A percentile compares a stretch with the other conserved stretches of the same genome.
Evolutionary conservation across 176 grass and related monocot species (phyloP).

Genomic region (Calamus simplicifolius): DNA sequence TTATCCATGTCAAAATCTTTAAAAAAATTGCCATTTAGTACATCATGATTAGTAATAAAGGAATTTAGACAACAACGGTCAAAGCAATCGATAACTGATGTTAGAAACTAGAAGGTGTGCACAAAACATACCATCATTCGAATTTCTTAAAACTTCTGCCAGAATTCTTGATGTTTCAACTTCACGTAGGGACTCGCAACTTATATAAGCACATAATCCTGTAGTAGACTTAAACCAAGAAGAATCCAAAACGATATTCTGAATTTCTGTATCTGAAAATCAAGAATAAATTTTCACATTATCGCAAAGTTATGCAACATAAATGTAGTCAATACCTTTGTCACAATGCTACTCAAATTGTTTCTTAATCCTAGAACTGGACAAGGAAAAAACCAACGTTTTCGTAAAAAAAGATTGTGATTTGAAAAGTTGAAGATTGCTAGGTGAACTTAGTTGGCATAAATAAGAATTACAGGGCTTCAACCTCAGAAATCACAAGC

Average conservation of each 20-base stretch:
- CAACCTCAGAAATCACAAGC: too few relatives aligned
- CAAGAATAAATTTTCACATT: background rate
- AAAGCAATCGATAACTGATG: background rate
- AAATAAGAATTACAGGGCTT: too few relatives aligned
- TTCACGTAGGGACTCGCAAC: slow-evolving; percentile 52
- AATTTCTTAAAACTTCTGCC: slow-evolving; percentile 25
- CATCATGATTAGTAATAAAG: too few relatives aligned
- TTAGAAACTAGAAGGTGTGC: background rate
- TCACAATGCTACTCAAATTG: background rate
- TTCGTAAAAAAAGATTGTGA: too few relatives aligned
- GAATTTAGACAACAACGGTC: too few relatives aligned
- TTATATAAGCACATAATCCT: slow-evolving; percentile 81
- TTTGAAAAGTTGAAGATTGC: too few relatives aligned
- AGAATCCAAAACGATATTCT: slow-evolving; percentile 59
- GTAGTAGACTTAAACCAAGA: slow-evolving; percentile 72
- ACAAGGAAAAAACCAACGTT: background rate
- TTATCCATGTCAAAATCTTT: too few relatives aligned
- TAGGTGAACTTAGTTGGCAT: too few relatives aligned
- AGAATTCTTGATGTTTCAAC: slow-evolving; percentile 87
- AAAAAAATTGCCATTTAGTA: too few relatives aligned
- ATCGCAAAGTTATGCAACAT: background rate
- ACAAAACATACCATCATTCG: slow-evolving; percentile 37
- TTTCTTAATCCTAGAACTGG: background rate
- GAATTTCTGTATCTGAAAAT: slow-evolving; percentile 63
- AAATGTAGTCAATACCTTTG: background rate